Base-by-base conservation (phyloP, 345 rosid genomes). In the Eucalyptus brandiana region DNA sequence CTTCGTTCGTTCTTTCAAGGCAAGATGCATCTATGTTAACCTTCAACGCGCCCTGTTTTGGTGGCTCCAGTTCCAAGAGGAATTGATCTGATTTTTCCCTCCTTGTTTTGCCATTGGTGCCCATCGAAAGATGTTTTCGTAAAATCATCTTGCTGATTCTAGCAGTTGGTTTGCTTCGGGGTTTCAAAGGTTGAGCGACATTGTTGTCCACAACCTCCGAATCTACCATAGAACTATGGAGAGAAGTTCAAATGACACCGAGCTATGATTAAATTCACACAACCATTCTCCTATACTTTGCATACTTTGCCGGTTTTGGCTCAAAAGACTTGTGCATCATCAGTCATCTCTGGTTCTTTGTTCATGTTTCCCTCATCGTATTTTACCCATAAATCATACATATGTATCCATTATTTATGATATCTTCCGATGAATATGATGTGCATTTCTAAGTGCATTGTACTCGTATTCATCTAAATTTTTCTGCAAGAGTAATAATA, bases 161-260 rank as follows among this genome's bases (percentile, higher is more conserved):
- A 16, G 3, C 76, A 16, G 11, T 7, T 67, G 76, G 21, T 56
- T 16, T n/a, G 40, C 37, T 67, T n/a, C 4, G 6, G 13, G 40
- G 10, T 67, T 67, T 67, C 11, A 4, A 15, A 67, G 21, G 21
- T 67, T 9, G 21, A 67, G 34, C 3, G 21, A 67, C 21, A n/a
- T 16, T 15, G 37, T n/a, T n/a, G 23, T 67, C 16, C 2, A 1
- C 6, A 4, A 67, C 37, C 34, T 67, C 21, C 40, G 0, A 17
- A 67, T 67, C 40, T 67, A 1, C 23, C 21, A n/a, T 67, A 67
- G 9, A 7, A n/a, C 19, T n/a, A n/a, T 4, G 3, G 6, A 67
- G 76, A 67, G 21, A 67, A 67, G 10, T 67, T 15, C 23, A 67
- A n/a, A 67, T n/a, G 76, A 62, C 34, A 62, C 69, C 0, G 1